Evolutionary conservation across 2,329 filamentous ascomycete genomes (phyloP).

Genomic region (Cadophora sp.): DNA sequence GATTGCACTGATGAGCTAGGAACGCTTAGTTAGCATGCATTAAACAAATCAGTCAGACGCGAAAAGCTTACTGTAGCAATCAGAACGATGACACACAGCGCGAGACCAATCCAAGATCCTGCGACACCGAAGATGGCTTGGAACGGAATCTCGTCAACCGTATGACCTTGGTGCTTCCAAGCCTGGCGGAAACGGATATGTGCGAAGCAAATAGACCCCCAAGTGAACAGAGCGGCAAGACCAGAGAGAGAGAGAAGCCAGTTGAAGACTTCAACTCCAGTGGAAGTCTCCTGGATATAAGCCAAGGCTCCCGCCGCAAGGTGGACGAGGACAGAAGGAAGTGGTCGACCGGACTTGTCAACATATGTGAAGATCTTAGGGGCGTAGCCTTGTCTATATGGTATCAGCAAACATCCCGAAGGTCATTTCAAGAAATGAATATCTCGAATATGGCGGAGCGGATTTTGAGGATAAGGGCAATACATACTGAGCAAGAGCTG

Average conservation of each 20-base stretch:
- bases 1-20: constrained; percentile 22
- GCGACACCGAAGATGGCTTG: constrained; percentile 57
- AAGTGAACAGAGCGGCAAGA: constrained; percentile 75
- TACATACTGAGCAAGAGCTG: constrained; percentile 13
- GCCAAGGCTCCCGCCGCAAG: neutral
- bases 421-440: neutral
- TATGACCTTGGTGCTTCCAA: constrained; percentile 64
- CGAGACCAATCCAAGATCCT: constrained; percentile 71
- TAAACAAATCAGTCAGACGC: neutral
- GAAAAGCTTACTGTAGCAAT: constrained; percentile 54
- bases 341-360: constrained; percentile 13
- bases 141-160: constrained; percentile 54
- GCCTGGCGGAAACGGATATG: constrained; percentile 69
- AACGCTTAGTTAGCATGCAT: neutral
- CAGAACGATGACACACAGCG: constrained; percentile 69
- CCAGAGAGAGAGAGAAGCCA: constrained; percentile 75
- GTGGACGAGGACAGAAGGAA: constrained; percentile 7
- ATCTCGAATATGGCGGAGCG: neutral
- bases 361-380: constrained; percentile 65
- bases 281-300: neutral
- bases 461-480: neutral
- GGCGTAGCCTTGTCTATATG: constrained; percentile 74
- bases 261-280: constrained; percentile 48
- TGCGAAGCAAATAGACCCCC: constrained; percentile 69
- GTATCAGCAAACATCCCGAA: constrained; percentile 68